These are phyloP conservation scores for Brettanomyces sp. DNA, from an alignment of 805 yeast species.

Conservation along the genomic window DNA sequence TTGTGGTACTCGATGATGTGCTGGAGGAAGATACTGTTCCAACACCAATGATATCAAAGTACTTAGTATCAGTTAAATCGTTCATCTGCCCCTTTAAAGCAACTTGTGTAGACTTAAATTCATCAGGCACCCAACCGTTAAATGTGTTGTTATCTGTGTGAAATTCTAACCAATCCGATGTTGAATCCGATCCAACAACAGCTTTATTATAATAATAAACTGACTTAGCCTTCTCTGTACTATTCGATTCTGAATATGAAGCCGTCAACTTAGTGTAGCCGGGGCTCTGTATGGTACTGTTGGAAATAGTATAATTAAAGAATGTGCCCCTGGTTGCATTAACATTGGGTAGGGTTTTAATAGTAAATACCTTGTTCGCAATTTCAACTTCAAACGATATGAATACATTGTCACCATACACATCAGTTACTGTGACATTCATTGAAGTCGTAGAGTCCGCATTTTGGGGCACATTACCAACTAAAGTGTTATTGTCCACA, in stretches of 20 bases:
- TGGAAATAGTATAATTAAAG: constrained; percentile 46
- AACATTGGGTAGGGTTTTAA: constrained; percentile 40
- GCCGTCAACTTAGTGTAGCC: constrained; percentile 40
- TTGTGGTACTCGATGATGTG: constrained; percentile 17
- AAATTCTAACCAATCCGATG: constrained; percentile 57
- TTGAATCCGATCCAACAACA: background rate
- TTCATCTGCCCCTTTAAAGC: constrained; percentile 32
- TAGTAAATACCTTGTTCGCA: constrained; percentile 45
- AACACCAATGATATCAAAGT: constrained; percentile 48
- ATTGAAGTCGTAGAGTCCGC: constrained; percentile 32
- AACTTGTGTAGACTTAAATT: constrained; percentile 32
- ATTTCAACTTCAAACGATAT: constrained; percentile 50
- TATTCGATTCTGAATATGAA: constrained; percentile 19
- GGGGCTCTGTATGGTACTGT: constrained; percentile 48
- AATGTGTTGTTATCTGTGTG: constrained; percentile 54
- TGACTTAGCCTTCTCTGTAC: too few relatives aligned
- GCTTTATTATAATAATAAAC: too few relatives aligned
- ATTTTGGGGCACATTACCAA: constrained; percentile 49
- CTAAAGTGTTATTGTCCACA: constrained; percentile 29
- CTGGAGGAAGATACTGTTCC: constrained; percentile 19
- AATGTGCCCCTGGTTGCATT: constrained; percentile 61
- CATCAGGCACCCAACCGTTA: constrained; percentile 53
- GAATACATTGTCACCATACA: constrained; percentile 49
- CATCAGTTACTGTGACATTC: constrained; percentile 49
- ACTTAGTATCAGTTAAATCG: constrained; percentile 27